These are phyloP conservation scores for Aquilaria agallochum DNA, from an alignment of 441 rosid species.

Conservation along the genomic window DNA sequence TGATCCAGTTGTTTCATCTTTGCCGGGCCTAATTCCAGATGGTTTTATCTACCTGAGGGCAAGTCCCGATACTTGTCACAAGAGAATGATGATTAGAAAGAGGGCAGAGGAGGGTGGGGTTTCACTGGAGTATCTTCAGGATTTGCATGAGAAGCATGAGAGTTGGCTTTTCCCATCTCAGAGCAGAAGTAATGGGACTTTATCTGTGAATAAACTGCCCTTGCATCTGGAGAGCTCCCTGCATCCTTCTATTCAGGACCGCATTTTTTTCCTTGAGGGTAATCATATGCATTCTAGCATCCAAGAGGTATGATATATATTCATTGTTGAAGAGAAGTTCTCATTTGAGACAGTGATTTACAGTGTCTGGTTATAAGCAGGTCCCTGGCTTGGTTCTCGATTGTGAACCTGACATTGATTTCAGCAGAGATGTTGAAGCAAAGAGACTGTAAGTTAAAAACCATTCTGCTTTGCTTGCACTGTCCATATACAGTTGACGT, in stretches of 20 bases:
- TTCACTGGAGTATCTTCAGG: slow-evolving; percentile 62
- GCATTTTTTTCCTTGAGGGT: slow-evolving; percentile 77
- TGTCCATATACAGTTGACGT: not conserved
- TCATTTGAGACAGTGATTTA: slow-evolving; percentile 10
- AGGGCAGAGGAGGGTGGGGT: slow-evolving; percentile 91
- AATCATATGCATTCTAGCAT: slow-evolving; percentile 90
- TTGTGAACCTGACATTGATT: slow-evolving; percentile 88
- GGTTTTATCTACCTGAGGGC: slow-evolving; percentile 91
- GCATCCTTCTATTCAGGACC: slow-evolving; percentile 77
- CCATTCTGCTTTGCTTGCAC: not conserved
- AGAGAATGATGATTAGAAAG: slow-evolving; percentile 73
- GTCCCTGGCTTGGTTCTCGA: slow-evolving; percentile 92
- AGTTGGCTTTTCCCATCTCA: slow-evolving; percentile 88
- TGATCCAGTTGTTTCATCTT: slow-evolving; percentile 82
- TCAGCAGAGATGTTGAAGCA: slow-evolving; percentile 63
- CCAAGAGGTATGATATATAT: slow-evolving; percentile 51
- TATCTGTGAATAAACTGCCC: slow-evolving; percentile 57
- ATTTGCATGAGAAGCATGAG: slow-evolving; percentile 89
- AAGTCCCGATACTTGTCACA: slow-evolving; percentile 87
- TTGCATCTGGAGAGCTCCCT: slow-evolving; percentile 42
- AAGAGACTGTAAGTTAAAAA: slow-evolving; percentile 65
- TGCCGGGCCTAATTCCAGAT: slow-evolving; percentile 91
- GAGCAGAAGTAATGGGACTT: slow-evolving; percentile 69
- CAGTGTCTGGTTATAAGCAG: slow-evolving; percentile 26
- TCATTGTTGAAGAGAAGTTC: not conserved